Base-by-base conservation (phyloP, 371 early-diverging fungal species). In the Mortierella sp. region DNA sequence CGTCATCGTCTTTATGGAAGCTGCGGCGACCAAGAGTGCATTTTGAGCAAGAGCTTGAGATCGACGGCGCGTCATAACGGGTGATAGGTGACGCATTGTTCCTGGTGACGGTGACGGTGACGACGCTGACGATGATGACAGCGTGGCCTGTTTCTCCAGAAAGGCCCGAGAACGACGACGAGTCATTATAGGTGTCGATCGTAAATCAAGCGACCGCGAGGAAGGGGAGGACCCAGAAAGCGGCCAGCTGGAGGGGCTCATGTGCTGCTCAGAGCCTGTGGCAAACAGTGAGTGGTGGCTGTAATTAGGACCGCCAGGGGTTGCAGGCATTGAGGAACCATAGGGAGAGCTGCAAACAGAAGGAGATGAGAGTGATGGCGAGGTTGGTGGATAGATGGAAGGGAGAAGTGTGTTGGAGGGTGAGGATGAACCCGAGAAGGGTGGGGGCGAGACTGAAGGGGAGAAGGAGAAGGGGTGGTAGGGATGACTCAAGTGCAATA, bases 31-130 rank as follows among this genome's bases (percentile, higher is more conserved):
- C 48, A 48, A 16, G 38, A 57, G 44, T 4, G 74, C 14, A 2
- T 57, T 74, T 60, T n/a, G 58, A 16, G 44, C 42, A 28, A 60
- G 72, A 10, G 52, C 58, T 44, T 60, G 60, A n/a, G 75, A 74
- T 28, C 28, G 75, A 31, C 65, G 65, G n/a, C 75, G 75, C 1
- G 75, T 63, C 13, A 31, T 58, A 21, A 63, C 63, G 19, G 75
- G 44, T 2, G 75, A 31, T 28, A 31, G 47, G 14, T 44, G 50
- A 50, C 16, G 16, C 50, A 50, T 14, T 14, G 50, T 26, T 70
- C 19, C 68, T 47, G 2, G 75, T 19, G 13, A 63, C 21, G 52
- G 45, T 14, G 74, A n/a, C 16, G 57, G 8, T 2, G 47, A 24
- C 24, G 19, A 16, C 16, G 50, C 1, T 14, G 50, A 70, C 8